phyloP scores from a whole-genome alignment of 257 asterid species.

The Rubia yunnanensis region DNA sequence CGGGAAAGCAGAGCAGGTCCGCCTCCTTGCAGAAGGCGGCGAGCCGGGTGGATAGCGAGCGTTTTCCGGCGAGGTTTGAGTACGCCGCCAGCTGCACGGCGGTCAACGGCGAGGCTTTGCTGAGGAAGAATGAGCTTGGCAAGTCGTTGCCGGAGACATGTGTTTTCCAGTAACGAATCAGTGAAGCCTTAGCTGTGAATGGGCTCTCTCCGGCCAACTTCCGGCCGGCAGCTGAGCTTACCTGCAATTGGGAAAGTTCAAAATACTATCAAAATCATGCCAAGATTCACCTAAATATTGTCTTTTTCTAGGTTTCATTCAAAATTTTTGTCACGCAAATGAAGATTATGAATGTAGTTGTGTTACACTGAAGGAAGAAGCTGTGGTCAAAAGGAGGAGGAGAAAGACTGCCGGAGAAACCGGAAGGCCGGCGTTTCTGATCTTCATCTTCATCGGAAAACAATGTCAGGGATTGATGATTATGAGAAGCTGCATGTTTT shows the following conservation, averaged over 20 bases:
- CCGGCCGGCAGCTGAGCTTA: constrained; percentile 1
- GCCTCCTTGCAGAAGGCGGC: constrained; percentile 54
- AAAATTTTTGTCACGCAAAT: neutral
- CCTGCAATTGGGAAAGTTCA: constrained; percentile 11
- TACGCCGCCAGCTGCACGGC: constrained; percentile 26
- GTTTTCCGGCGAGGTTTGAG: constrained; percentile 40
- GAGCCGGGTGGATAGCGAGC: constrained; percentile 45
- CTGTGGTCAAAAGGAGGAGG: neutral
- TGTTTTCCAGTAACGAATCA: constrained; percentile 27
- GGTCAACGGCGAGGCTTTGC: constrained; percentile 26
- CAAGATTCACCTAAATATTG: too few relatives aligned
- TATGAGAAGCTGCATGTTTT: too few relatives aligned
- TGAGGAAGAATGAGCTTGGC: constrained; percentile 23
- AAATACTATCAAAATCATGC: too few relatives aligned
- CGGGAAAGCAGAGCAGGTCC: constrained; percentile 55
- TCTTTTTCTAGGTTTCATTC: too few relatives aligned
- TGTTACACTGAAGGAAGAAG: neutral
- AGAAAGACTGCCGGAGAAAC: neutral
- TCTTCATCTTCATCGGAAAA: too few relatives aligned
- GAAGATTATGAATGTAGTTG: neutral
- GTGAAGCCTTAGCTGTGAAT: constrained; percentile 22
- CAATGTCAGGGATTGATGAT: too few relatives aligned
- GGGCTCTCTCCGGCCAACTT: constrained; percentile 18
- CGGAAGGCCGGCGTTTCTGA: neutral
- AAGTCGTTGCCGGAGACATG: constrained; percentile 16